A percentile compares a stretch with the other conserved stretches of the same genome.
These are phyloP conservation scores for Microcyclosporella mali DNA, from an alignment of 2,329 filamentous ascomycete species.

Conservation along the genomic window DNA sequence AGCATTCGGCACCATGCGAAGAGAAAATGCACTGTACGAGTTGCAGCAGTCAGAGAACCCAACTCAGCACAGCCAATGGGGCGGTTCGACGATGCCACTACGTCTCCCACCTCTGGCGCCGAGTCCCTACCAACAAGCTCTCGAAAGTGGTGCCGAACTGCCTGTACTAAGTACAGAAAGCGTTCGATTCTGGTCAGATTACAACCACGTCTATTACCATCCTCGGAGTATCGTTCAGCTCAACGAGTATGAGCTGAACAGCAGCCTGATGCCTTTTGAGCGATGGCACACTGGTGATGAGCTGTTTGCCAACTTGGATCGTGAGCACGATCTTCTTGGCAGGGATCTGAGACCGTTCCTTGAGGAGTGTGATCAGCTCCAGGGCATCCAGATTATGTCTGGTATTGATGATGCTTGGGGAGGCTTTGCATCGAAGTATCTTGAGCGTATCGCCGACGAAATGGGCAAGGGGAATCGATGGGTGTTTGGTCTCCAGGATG, in stretches of 20 bases:
- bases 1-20: constrained; percentile 79
- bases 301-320: constrained; percentile 51
- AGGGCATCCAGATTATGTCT: constrained; percentile 66
- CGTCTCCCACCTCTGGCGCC: constrained; percentile 60
- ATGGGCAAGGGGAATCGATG: constrained; percentile 82
- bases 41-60: constrained; percentile 40
- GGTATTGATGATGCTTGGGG: constrained; percentile 49
- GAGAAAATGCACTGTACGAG: constrained; percentile 84
- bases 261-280: constrained; percentile 74
- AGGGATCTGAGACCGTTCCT: constrained; percentile 82
- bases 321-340: constrained; percentile 78
- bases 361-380: constrained; percentile 89
- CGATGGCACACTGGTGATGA: constrained; percentile 68
- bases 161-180: constrained; percentile 60
- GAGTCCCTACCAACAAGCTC: constrained; percentile 70
- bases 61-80: constrained; percentile 44
- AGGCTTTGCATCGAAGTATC: constrained; percentile 40
- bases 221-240: constrained; percentile 81
- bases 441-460: constrained; percentile 73
- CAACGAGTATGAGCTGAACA: constrained; percentile 79
- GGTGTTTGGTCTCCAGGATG: constrained; percentile 76
- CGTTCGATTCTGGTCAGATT: constrained; percentile 97
- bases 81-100: constrained; percentile 62
- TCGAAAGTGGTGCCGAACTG: constrained; percentile 63
- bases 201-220: constrained; percentile 86